A percentile compares a stretch with the other conserved stretches of the same genome.
Conservation (phyloP, 805 yeast species). For the Metschnikowia proteae region DNA sequence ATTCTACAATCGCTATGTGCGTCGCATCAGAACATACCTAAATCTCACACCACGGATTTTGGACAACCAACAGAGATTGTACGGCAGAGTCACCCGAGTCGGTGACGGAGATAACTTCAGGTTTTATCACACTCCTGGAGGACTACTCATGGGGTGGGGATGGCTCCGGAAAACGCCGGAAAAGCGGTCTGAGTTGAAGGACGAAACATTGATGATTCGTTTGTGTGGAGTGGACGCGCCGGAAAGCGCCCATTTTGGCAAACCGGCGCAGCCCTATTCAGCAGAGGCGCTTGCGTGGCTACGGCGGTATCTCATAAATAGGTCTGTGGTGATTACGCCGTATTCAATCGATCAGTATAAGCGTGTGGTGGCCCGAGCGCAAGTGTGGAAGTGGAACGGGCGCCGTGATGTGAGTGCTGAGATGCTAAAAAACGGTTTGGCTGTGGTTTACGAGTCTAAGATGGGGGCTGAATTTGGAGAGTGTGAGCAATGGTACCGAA, state of each 20-base stretch:
- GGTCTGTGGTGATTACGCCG: conserved; percentile 71
- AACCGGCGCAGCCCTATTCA: conserved; percentile 83
- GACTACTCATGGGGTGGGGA: conserved; percentile 85
- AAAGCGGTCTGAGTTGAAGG: conserved; percentile 43
- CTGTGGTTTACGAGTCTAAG: conserved; percentile 82
- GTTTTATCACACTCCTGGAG: conserved; percentile 92
- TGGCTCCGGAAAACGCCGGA: conserved; percentile 73
- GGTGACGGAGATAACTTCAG: conserved; percentile 97
- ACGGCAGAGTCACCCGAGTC: conserved; percentile 81
- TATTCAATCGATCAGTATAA: conserved; percentile 83
- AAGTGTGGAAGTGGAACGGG: conserved; percentile 55
- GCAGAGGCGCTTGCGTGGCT: conserved; percentile 85
- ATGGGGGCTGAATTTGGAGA: conserved; percentile 84
- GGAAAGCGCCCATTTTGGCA: conserved; percentile 90
- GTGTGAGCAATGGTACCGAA: conserved; percentile 54
- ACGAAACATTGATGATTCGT: conserved; percentile 74
- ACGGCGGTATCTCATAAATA: conserved; percentile 58
- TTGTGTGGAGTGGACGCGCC: conserved; percentile 97
- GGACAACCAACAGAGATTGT: conserved; percentile 25
- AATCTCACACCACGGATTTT: conserved; percentile 36
- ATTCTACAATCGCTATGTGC: conserved; percentile 32
- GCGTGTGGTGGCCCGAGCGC: conserved; percentile 78
- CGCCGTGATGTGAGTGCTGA: conserved; percentile 79
- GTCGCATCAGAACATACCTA: conserved; percentile 33
- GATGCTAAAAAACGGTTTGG: conserved; percentile 81